Evolutionary conservation across 75 land plant species (phyloP).

Genomic region (Pinus tabuliformis): DNA sequence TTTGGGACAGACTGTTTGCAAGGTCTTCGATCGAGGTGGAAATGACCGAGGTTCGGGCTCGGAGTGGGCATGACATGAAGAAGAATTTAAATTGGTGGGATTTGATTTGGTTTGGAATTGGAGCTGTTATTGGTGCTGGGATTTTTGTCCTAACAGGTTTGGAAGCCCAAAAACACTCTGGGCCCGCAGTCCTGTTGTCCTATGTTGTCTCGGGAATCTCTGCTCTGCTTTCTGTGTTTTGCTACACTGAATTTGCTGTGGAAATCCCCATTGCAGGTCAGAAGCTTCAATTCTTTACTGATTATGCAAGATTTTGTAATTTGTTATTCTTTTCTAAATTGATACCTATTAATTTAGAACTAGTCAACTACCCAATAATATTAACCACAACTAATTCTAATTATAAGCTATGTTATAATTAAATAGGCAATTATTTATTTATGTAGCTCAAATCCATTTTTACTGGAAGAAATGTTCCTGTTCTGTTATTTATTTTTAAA

Average conservation of each 20-base stretch:
- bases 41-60: slow-evolving; percentile 33
- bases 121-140: slow-evolving; percentile 89
- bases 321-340: not conserved
- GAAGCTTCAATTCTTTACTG: slow-evolving; percentile 12
- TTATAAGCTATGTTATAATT: too few relatives aligned
- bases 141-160: slow-evolving; percentile 85
- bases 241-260: slow-evolving; percentile 91
- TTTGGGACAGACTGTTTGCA: slow-evolving; percentile 44
- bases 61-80: slow-evolving; percentile 71
- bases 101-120: slow-evolving; percentile 78
- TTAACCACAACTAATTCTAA: too few relatives aligned
- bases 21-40: slow-evolving; percentile 50
- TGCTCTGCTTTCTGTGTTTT: slow-evolving; percentile 82
- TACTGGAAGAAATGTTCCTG: too few relatives aligned
- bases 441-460: too few relatives aligned
- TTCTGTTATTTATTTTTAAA: too few relatives aligned
- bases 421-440: too few relatives aligned
- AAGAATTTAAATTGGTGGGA: slow-evolving; percentile 83
- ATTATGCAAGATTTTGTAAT: too few relatives aligned
- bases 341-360: too few relatives aligned
- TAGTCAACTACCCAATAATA: too few relatives aligned
- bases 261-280: slow-evolving; percentile 87
- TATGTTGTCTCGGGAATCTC: slow-evolving; percentile 71
- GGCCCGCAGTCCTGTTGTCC: slow-evolving; percentile 70
- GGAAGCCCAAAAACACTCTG: slow-evolving; percentile 42